A percentile compares a stretch with the other conserved stretches of the same genome.
phyloP scores from a whole-genome alignment of 257 asterid genomes.

The Rhazya stricta region DNA sequence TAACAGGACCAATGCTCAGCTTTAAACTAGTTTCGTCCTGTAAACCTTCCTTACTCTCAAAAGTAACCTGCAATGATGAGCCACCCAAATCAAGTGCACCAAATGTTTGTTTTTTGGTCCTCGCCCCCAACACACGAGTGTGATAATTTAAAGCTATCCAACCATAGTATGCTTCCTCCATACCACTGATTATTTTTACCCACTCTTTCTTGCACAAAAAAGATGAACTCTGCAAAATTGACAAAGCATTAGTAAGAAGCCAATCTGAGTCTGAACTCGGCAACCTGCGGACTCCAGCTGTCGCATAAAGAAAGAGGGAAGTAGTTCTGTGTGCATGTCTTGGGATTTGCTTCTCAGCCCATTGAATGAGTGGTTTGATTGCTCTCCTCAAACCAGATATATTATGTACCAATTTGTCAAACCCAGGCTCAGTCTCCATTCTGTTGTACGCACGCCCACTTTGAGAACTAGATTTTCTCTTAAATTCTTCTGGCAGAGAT shows the following conservation, averaged over 20 bases:
- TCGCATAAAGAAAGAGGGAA: constrained; percentile 82
- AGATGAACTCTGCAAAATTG: constrained; percentile 58
- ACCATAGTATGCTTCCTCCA: constrained; percentile 94
- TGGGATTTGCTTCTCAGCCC: constrained; percentile 98
- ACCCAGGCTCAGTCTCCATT: constrained; percentile 98
- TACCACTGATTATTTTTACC: constrained; percentile 80
- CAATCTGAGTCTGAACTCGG: constrained; percentile 85
- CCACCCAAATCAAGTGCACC: constrained; percentile 99
- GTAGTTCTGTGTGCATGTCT: constrained; percentile 61
- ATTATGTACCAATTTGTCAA: constrained; percentile 86
- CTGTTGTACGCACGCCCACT: constrained; percentile 87
- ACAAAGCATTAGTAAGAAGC: constrained; percentile 88
- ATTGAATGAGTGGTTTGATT: constrained; percentile 67
- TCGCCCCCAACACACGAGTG: constrained; percentile 61
- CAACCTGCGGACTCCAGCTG: constrained; percentile 95
- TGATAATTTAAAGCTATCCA: constrained; percentile 94
- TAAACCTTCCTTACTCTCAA: constrained; percentile 50
- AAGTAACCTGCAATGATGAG: constrained; percentile 90
- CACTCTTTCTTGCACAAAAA: constrained; percentile 88
- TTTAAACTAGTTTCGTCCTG: constrained; percentile 58
- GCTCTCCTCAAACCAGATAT: constrained; percentile 59
- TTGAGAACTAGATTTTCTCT: constrained; percentile 49
- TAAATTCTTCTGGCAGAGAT: constrained; percentile 75
- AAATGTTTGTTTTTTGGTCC: constrained; percentile 67
- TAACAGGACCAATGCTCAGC: constrained; percentile 71